phyloP scores from a whole-genome alignment of 108 stramenopile genomes.

The Cyclotella kingstonii region DNA sequence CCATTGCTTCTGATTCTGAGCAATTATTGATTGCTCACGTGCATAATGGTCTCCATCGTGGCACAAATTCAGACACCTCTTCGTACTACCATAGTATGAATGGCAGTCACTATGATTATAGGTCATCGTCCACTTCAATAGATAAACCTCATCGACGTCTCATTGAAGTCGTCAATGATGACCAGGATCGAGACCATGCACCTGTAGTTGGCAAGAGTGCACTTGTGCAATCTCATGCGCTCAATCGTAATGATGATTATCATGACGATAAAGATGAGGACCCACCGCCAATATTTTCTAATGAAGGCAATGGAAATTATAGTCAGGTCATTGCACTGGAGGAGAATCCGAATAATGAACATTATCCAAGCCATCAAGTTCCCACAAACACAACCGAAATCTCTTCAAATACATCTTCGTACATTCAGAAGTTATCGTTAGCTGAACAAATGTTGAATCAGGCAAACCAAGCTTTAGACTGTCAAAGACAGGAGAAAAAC shows the following conservation, averaged over 20 bases:
- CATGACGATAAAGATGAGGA: conserved; percentile 16
- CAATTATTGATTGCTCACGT: no score
- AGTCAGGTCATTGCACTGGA: not conserved
- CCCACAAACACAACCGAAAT: not conserved
- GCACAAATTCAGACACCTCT: conserved; percentile 18
- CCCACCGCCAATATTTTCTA: conserved; percentile 24
- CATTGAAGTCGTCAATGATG: conserved; percentile 12
- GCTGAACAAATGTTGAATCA: conserved; percentile 30
- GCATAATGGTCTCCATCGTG: conserved; percentile 15
- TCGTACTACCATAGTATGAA: conserved; percentile 17
- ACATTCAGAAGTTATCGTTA: conserved; percentile 1
- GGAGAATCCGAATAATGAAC: not conserved
- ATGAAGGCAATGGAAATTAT: not conserved
- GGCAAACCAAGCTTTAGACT: not conserved
- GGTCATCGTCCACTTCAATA: not conserved
- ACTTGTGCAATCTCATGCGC: not conserved
- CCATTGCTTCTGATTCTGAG: no score
- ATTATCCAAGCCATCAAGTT: not conserved
- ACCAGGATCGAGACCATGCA: not conserved
- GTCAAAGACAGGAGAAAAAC: not conserved
- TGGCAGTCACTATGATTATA: not conserved
- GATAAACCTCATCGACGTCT: conserved; percentile 1
- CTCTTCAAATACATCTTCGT: not conserved
- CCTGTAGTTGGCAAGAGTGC: not conserved
- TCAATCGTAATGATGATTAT: not conserved